phyloP scores from a whole-genome alignment of 78 protist species.

The Reticulomyxa filosa region DNA sequence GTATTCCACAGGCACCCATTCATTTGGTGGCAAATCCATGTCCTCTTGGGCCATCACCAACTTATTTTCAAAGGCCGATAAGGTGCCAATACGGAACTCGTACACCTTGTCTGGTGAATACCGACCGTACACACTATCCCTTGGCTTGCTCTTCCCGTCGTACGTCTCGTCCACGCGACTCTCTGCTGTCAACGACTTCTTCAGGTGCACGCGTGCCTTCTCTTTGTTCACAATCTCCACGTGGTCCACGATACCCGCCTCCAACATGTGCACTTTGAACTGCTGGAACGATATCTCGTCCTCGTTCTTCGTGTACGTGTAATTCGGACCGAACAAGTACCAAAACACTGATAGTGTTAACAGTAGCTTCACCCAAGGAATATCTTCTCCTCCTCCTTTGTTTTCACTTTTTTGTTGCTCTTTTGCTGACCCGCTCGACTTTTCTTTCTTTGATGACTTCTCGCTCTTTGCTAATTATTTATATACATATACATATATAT shows the following conservation, averaged over 20 bases:
- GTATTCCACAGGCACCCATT: slow-evolving; percentile 16
- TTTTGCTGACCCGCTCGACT: no score
- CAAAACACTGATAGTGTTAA: no score
- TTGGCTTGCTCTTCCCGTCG: neutral
- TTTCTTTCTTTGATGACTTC: no score
- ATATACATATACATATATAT: no score
- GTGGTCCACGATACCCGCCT: neutral
- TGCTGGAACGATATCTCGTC: slow-evolving; percentile 9
- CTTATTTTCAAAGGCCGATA: slow-evolving; percentile 21
- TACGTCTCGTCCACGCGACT: no score
- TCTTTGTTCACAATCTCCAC: slow-evolving; percentile 5
- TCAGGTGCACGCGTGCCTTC: neutral
- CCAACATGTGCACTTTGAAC: neutral
- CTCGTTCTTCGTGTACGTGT: no score
- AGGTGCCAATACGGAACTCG: slow-evolving; percentile 8
- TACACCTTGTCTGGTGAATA: neutral
- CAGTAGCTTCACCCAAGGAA: no score
- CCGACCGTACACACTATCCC: neutral
- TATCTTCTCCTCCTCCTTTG: no score
- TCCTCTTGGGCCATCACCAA: slow-evolving; percentile 22
- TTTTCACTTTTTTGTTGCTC: no score
- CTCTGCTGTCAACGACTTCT: no score
- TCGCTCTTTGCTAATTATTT: no score
- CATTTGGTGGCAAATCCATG: neutral
- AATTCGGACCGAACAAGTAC: no score